These are phyloP conservation scores for Monilinia laxa DNA, from an alignment of 2,329 filamentous ascomycete genomes.

Conservation along the genomic window DNA sequence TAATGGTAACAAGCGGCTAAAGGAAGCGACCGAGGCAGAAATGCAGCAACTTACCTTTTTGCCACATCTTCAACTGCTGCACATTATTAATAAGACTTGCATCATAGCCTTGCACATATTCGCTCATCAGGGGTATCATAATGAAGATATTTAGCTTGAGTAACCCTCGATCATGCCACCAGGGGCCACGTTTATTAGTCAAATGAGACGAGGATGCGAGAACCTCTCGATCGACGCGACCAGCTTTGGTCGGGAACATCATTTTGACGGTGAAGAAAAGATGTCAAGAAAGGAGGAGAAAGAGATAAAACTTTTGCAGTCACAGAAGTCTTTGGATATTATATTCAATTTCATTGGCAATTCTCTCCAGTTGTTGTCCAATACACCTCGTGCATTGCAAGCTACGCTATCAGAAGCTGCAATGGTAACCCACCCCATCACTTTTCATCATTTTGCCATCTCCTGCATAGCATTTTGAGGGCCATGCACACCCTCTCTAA, in stretches of 20 bases:
- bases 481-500: background rate
- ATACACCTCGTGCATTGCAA: background rate
- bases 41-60: slow-evolving; percentile 22
- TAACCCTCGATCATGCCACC: slow-evolving; percentile 29
- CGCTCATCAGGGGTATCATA: slow-evolving; percentile 31
- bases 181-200: slow-evolving; percentile 28
- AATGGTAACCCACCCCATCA: background rate
- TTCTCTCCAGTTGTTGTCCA: background rate
- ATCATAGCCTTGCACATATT: slow-evolving; percentile 31
- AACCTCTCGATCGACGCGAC: slow-evolving; percentile 1
- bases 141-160: slow-evolving; percentile 27
- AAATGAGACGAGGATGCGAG: slow-evolving; percentile 16
- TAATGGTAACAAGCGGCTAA: background rate
- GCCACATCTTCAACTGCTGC: slow-evolving; percentile 28
- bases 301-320: background rate
- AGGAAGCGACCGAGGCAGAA: background rate
- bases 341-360: background rate
- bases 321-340: background rate
- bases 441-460: background rate
- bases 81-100: slow-evolving; percentile 29
- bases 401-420: background rate
- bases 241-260: slow-evolving; percentile 1
- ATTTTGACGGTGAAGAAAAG: background rate
- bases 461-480: background rate
- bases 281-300: background rate